Conservation (phyloP, 1,139 yeast genomes). For the Taphrina betulina region DNA sequence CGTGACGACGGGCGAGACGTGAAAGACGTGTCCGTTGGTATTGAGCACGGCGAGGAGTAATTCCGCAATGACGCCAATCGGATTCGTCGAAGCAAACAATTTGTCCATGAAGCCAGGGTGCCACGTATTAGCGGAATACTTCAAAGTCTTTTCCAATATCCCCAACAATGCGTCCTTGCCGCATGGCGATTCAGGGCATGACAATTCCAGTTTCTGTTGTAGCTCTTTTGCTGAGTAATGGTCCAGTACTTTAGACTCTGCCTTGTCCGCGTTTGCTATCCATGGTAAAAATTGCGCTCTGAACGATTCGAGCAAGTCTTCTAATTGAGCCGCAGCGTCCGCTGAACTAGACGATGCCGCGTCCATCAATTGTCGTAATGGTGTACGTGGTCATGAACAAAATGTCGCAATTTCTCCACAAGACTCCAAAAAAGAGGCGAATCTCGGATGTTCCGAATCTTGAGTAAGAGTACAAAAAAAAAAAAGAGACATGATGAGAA, state of each 20-base stretch:
- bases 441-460: too few relatives aligned
- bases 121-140: slow-evolving; percentile 81
- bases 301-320: slow-evolving; percentile 20
- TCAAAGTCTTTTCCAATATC: slow-evolving; percentile 59
- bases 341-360: slow-evolving; percentile 8
- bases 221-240: slow-evolving; percentile 22
- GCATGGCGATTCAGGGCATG: slow-evolving; percentile 35
- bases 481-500: too few relatives aligned
- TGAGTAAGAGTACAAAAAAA: too few relatives aligned
- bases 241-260: slow-evolving; percentile 27
- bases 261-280: slow-evolving; percentile 20
- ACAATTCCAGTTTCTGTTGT: slow-evolving; percentile 3
- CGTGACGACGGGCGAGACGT: slow-evolving; percentile 80
- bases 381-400: neutral
- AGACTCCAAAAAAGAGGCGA: too few relatives aligned
- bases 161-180: slow-evolving; percentile 48
- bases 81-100: slow-evolving; percentile 78
- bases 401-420: too few relatives aligned
- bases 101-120: slow-evolving; percentile 83
- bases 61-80: slow-evolving; percentile 78
- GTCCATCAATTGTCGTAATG: slow-evolving; percentile 12
- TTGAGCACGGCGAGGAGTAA: slow-evolving; percentile 66
- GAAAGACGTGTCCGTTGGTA: slow-evolving; percentile 64
- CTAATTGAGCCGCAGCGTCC: slow-evolving; percentile 13
- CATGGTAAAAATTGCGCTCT: slow-evolving; percentile 25